These are phyloP conservation scores for Litsea cubeba DNA, from an alignment of 164 flowering plant genomes.

Conservation along the genomic window DNA sequence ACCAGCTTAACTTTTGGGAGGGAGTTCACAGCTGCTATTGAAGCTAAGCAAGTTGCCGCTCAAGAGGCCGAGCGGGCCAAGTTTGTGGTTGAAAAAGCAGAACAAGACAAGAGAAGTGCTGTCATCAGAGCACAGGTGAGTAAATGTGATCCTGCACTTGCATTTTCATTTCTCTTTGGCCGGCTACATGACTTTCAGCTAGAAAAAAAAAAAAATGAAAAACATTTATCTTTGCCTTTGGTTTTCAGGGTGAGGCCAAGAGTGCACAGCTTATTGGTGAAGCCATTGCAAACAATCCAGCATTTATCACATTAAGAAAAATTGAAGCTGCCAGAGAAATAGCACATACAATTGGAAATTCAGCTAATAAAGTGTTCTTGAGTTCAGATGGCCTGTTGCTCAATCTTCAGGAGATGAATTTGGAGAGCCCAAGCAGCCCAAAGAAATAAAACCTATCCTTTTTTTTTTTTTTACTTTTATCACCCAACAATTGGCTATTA, in stretches of 20 bases:
- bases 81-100: conserved; percentile 68
- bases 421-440: conserved; percentile 13
- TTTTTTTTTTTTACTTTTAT: background rate
- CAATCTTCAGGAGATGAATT: conserved; percentile 41
- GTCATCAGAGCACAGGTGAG: conserved; percentile 65
- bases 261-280: conserved; percentile 63
- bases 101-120: conserved; percentile 72
- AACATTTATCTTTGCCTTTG: background rate
- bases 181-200: background rate
- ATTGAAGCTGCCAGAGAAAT: conserved; percentile 64
- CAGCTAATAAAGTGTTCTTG: conserved; percentile 42
- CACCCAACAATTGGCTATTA: background rate
- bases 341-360: conserved; percentile 34
- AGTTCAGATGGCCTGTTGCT: conserved; percentile 44
- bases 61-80: conserved; percentile 74
- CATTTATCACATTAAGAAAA: conserved; percentile 51
- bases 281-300: conserved; percentile 55
- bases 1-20: conserved; percentile 55
- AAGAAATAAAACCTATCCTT: conserved; percentile 8
- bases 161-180: background rate
- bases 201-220: too few species aligned
- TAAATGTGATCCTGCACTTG: background rate
- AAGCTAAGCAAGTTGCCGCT: conserved; percentile 72
- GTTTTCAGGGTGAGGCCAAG: conserved; percentile 62
- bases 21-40: conserved; percentile 68